Percentiles rank a stretch among this genome's conserved stretches.
Evolutionary conservation across 805 yeast genomes (phyloP).

Genomic region (Torulaspora quercuum): DNA sequence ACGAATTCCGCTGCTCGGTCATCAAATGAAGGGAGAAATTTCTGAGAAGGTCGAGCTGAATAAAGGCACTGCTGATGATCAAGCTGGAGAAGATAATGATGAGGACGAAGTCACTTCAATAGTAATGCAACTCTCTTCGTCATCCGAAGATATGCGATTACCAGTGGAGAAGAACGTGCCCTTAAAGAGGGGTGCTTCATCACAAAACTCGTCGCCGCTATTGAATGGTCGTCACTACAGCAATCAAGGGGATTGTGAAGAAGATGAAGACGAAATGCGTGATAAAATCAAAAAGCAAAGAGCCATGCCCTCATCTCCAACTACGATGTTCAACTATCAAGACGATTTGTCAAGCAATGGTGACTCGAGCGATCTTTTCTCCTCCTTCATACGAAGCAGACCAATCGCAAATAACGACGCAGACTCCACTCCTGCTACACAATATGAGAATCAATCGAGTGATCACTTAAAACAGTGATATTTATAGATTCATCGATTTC

Average conservation of each 20-base stretch:
- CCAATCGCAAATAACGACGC: constrained; percentile 18
- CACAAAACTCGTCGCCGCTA: constrained; percentile 13
- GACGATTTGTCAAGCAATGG: constrained; percentile 17
- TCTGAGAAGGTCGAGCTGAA: constrained; percentile 1
- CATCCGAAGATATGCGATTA: constrained; percentile 14
- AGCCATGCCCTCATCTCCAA: constrained; percentile 36
- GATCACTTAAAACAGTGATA: constrained; percentile 11
- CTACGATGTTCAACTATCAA: constrained; percentile 30
- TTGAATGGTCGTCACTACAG: constrained; percentile 5
- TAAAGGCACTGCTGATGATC: constrained; percentile 8
- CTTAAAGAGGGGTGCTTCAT: constrained; percentile 2
- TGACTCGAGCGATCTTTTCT: constrained; percentile 26
- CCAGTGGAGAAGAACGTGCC: constrained; percentile 6
- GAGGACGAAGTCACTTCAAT: constrained; percentile 25
- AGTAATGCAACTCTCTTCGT: constrained; percentile 20
- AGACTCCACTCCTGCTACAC: constrained; percentile 31
- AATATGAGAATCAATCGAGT: constrained; percentile 18
- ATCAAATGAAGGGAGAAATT: constrained; percentile 7
- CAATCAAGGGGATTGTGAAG: constrained; percentile 11
- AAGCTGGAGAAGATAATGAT: constrained; percentile 15
- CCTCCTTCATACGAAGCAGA: constrained; percentile 23
- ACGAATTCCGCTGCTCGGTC: constrained; percentile 28
- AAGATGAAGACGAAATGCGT: constrained; percentile 16
- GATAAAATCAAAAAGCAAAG: constrained; percentile 24
- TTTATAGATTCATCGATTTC: constrained; percentile 4